phyloP scores from a whole-genome alignment of 345 rosid species.

The Eucalyptus curtisii region DNA sequence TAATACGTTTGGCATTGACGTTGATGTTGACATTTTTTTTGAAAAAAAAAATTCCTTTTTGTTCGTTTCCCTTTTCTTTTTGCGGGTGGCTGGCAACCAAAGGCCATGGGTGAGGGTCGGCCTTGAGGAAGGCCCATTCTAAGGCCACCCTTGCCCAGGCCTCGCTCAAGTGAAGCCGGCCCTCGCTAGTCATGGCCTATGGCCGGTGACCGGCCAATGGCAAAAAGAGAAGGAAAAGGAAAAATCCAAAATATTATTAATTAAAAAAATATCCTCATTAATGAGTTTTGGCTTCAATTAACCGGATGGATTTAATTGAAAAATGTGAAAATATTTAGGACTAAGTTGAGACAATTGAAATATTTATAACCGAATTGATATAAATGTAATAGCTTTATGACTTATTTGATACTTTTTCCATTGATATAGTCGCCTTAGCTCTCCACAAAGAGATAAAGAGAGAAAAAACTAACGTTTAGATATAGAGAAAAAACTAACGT shows the following conservation, averaged over 20 bases:
- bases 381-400: fast-evolving
- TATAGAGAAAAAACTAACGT: not conserved
- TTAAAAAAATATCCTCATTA: fast-evolving
- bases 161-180: not conserved
- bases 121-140: no score
- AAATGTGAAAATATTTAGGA: no score
- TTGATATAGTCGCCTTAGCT: not conserved
- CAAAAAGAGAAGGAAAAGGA: not conserved
- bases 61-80: no score
- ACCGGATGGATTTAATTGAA: fast-evolving
- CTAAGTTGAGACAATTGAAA: no score
- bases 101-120: no score
- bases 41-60: no score
- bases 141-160: not conserved
- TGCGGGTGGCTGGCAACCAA: no score
- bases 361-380: fast-evolving
- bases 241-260: no score
- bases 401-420: not conserved
- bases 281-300: fast-evolving
- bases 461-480: no score
- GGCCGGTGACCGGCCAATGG: fast-evolving
- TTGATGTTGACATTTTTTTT: no score
- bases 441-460: not conserved
- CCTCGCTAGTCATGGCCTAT: not conserved
- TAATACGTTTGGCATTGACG: fast-evolving